A percentile compares a stretch with the other conserved stretches of the same genome.
Evolutionary conservation across 164 flowering plant species (phyloP).

Genomic region (Vitis riparia): DNA sequence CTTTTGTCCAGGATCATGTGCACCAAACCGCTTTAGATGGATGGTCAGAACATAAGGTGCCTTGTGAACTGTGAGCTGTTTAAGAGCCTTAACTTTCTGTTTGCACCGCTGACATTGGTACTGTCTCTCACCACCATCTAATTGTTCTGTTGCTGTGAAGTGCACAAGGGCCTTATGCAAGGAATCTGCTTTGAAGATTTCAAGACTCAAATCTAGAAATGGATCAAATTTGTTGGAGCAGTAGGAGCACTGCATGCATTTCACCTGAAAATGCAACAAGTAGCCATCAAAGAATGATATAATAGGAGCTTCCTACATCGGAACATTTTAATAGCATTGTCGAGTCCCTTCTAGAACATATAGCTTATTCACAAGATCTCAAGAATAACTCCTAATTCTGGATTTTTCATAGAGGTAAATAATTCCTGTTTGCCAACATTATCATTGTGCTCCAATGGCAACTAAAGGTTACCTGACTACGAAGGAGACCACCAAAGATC

Average conservation of each 20-base stretch:
- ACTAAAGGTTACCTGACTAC: constrained; percentile 73
- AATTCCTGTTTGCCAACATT: not conserved
- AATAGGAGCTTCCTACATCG: not conserved
- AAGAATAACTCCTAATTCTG: too few relatives aligned
- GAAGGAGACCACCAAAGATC: constrained; percentile 92
- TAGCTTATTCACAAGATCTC: too few relatives aligned
- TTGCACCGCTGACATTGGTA: constrained; percentile 90
- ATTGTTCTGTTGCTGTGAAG: constrained; percentile 75
- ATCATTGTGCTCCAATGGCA: not conserved
- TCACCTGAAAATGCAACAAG: constrained; percentile 55
- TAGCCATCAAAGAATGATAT: not conserved
- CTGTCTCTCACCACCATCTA: constrained; percentile 89
- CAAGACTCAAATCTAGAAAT: constrained; percentile 92
- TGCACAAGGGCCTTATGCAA: constrained; percentile 69
- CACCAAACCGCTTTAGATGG: constrained; percentile 88
- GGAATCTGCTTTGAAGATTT: constrained; percentile 79
- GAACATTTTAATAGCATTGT: too few relatives aligned
- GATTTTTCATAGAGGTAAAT: too few relatives aligned
- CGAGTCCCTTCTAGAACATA: not conserved
- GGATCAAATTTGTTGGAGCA: constrained; percentile 87
- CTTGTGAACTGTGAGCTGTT: constrained; percentile 85
- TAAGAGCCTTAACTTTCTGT: constrained; percentile 87
- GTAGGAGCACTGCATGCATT: constrained; percentile 79
- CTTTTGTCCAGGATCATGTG: constrained; percentile 69
- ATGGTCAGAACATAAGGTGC: constrained; percentile 90